Evolutionary conservation across 2,329 filamentous ascomycete species (phyloP).

Genomic region (Dendrostoma leiphaemia): DNA sequence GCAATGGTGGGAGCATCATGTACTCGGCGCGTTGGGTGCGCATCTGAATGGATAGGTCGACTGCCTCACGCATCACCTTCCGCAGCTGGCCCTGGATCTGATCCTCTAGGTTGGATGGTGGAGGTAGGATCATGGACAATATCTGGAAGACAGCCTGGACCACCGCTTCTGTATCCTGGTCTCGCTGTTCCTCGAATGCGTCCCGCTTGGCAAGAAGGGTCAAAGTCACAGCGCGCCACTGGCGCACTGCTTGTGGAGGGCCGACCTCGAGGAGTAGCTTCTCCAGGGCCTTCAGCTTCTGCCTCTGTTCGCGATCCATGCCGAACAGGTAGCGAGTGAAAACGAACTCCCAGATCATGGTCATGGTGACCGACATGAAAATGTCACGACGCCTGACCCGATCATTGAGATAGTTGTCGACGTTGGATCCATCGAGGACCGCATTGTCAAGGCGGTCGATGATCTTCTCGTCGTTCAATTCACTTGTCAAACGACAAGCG

Average conservation of each 20-base stretch:
- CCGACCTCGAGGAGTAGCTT: conserved; percentile 89
- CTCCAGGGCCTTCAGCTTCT: conserved; percentile 95
- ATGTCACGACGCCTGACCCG: conserved; percentile 86
- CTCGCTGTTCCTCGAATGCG: conserved; percentile 77
- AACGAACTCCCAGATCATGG: conserved; percentile 98
- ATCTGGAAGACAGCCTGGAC: conserved; percentile 86
- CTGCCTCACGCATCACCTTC: conserved; percentile 84
- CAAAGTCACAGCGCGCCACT: conserved; percentile 94
- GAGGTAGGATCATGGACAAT: conserved; percentile 79
- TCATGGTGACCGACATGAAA: conserved; percentile 99
- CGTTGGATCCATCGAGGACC: conserved; percentile 89
- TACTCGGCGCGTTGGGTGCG: conserved; percentile 95
- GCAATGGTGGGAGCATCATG: conserved; percentile 94
- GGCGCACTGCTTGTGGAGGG: conserved; percentile 82
- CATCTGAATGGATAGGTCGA: conserved; percentile 93
- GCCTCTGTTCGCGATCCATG: conserved; percentile 95
- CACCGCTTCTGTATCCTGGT: conserved; percentile 92
- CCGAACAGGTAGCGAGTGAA: conserved; percentile 98
- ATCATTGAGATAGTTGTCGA: conserved; percentile 83
- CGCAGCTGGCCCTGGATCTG: conserved; percentile 83
- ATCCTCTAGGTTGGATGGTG: conserved; percentile 74
- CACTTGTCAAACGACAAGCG: conserved; percentile 76
- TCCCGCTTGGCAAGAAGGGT: conserved; percentile 80
- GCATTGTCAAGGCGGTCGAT: conserved; percentile 93
- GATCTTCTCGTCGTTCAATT: conserved; percentile 88